Evolutionary conservation across 2,329 filamentous ascomycete species (phyloP).

Genomic region (Mycosphaerelloides madeirae): DNA sequence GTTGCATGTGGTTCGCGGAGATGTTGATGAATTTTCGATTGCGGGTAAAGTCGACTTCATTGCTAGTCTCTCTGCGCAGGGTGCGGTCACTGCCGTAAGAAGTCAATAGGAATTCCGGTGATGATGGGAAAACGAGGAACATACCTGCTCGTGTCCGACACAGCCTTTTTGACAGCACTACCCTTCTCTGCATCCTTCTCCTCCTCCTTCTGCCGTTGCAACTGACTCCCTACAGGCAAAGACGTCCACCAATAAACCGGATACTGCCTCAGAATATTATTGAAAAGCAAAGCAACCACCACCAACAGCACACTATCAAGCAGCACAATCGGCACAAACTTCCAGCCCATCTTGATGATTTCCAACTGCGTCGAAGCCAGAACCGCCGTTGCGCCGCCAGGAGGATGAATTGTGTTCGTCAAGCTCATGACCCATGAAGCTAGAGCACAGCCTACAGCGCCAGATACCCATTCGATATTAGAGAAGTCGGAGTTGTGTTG

Average conservation of each 20-base stretch:
- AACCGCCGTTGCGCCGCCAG: conserved; percentile 47
- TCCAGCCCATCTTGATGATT: conserved; percentile 44
- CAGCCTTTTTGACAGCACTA: conserved; percentile 4
- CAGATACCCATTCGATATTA: conserved; percentile 42
- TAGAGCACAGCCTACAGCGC: conserved; percentile 39
- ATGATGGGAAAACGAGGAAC: not conserved
- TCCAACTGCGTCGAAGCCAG: conserved; percentile 39
- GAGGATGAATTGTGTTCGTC: conserved; percentile 48
- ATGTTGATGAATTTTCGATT: conserved; percentile 29
- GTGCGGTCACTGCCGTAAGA: conserved; percentile 13
- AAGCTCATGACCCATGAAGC: conserved; percentile 44
- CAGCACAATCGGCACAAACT: conserved; percentile 40
- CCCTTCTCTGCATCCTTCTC: conserved; percentile 12
- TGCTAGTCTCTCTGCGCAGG: conserved; percentile 16
- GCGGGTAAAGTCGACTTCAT: conserved; percentile 15
- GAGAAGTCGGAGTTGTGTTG: conserved; percentile 34
- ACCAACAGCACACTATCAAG: conserved; percentile 42
- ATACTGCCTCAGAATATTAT: conserved; percentile 45
- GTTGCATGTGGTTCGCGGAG: conserved; percentile 26
- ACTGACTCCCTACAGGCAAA: conserved; percentile 32
- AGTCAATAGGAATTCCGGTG: not conserved
- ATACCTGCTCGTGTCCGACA: conserved; percentile 18
- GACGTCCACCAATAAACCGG: conserved; percentile 49
- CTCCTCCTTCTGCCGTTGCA: conserved; percentile 16
- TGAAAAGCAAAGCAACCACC: conserved; percentile 39